Base-by-base conservation (phyloP, 345 rosid genomes). In the Citrus maxima region DNA sequence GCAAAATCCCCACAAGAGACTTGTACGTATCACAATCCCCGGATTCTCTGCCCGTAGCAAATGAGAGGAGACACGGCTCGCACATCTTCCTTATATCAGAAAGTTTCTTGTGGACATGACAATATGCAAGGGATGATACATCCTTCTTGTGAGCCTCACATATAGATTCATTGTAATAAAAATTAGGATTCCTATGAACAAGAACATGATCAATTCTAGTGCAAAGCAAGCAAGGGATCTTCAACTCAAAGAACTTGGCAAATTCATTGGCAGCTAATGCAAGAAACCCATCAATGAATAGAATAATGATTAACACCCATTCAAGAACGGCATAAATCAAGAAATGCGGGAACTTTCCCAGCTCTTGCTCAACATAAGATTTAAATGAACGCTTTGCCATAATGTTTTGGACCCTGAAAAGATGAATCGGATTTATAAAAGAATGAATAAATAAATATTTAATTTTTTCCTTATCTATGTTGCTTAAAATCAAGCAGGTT, bases 31-130 rank as follows among this genome's bases (percentile, higher is more conserved):
- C 92, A 25, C 91, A 86, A 64, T 90, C 97, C 49, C 70, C 70
- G 0, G 97, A 88, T 81, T 92, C 93, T 82, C 86, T 96, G 79
- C 87, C 87, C 0, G 98, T 88, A 0, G 98, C 97, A n/a, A 94
- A 96, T 1, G 98, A 96, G 61, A 94, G 95, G 75, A 96, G 97
- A 78, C 99, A 96, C 16, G 86, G 89, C 72, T 96, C 99, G 70
- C 99, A 94, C 97, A 94, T 88, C 69, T 84, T 84, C 78, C 86
- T 87, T 21, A 93, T 89, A 75, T 96, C 91, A 46, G 97, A 92
- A 73, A 96, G 92, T 81, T 90, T 91, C 87, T 86, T 91, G 80
- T 96, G 99, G 75, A 84, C 84, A 76, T 91, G 95, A 49, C 99
- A 96, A 81, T 86, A 96, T 0, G 99, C 98, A 5, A 94, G 90